Base-by-base conservation (phyloP, 768 basidiomycete species). In the Pholiota microspora region DNA sequence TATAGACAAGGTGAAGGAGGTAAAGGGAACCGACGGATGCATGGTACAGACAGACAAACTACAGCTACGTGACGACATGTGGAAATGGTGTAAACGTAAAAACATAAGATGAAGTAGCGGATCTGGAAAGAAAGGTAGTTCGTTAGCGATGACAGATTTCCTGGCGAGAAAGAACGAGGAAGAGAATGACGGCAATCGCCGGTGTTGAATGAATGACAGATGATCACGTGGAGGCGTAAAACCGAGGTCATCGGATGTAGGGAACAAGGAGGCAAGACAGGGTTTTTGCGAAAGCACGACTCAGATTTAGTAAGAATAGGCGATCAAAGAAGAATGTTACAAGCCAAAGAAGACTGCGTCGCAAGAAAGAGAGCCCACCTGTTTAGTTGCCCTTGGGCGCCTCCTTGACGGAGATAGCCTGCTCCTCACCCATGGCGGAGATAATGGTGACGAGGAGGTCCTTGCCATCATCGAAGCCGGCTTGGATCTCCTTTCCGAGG, bases 351-450 rank as follows among this genome's bases (percentile, higher is more conserved):
- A n/a, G n/a, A n/a, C n/a, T n/a, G n/a, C n/a, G n/a, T n/a, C n/a
- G 8, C n/a, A 32, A 7, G 29, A 25, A 42, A 27, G 25, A 21
- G 12, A 21, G 40, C 51, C 12, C 28, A 51, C 51, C 40, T 51
- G 48, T 9, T 70, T 66, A 75, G 60, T 59, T 13, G 52, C 78
- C 79, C 76, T 88, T 87, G 60, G 92, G 92, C 52, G 90, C 89
- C 72, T 95, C 94, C 83, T 98, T 96, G 73, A 51, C 84, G 62
- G 91, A 86, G 67, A 96, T 88, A 59, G 89, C 87, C 83, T 88
- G 87, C 76, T 97, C 94, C 76, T 98, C 94, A 58, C 79, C 81
- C 95, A 98, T 98, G 67, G 96, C 89, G 62, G 80, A 74, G 69
- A 94, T 77, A 68, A 94, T 84, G 63, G 92, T 94, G 72, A 95